Percentiles rank a stretch among this genome's conserved stretches.
Conservation (phyloP, 2,329 filamentous ascomycete species). For the Talaromyces sp. region DNA sequence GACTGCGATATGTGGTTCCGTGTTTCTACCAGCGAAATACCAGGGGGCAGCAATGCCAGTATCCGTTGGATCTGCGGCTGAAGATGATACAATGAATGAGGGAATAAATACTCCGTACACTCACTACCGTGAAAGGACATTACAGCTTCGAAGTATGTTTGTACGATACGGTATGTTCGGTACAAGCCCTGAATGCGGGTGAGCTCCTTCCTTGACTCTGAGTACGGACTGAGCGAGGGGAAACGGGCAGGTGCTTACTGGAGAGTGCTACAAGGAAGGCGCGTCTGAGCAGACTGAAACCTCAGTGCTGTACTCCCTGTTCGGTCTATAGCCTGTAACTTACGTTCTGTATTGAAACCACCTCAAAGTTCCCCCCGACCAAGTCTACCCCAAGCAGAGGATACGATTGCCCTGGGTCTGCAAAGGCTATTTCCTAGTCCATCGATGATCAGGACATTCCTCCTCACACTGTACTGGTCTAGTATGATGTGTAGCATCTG, state of each 20-base stretch:
- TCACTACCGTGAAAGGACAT: not conserved
- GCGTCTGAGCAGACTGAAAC: not conserved
- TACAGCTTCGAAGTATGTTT: not conserved
- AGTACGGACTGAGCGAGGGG: not conserved
- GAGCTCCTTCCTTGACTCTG: not conserved
- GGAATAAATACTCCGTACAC: not conserved
- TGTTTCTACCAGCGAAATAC: not conserved
- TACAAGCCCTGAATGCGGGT: not conserved
- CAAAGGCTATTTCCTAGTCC: not conserved
- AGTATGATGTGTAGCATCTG: not conserved
- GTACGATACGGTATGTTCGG: too few relatives aligned
- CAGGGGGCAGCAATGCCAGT: not conserved
- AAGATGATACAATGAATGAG: not conserved
- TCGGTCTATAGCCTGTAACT: not conserved
- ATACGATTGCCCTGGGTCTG: not conserved
- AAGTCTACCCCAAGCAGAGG: not conserved
- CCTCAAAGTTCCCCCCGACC: not conserved
- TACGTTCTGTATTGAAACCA: not conserved
- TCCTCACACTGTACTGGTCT: not conserved
- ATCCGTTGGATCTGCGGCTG: conserved; percentile 11
- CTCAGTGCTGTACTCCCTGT: not conserved
- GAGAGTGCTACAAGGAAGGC: not conserved
- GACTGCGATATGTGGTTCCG: not conserved
- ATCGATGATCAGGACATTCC: not conserved
- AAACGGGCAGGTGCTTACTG: not conserved